These are phyloP conservation scores for Phytophthora pinifolia DNA, from an alignment of 352 stramenopile species.

Conservation along the genomic window DNA sequence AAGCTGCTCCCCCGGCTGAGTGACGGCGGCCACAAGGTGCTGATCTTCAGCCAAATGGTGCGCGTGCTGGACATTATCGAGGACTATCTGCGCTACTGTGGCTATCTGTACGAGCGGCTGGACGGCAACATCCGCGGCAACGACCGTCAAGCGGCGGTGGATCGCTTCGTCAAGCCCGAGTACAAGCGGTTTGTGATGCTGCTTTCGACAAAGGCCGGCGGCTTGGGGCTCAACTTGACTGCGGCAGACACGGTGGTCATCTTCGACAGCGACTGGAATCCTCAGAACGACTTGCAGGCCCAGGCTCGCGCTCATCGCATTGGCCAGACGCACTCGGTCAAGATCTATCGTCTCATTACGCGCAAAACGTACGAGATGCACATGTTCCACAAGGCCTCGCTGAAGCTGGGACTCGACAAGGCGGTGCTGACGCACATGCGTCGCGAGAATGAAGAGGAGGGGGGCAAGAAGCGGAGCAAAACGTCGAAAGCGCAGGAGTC, in stretches of 20 bases:
- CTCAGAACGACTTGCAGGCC: constrained; percentile 96
- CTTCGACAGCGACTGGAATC: constrained; percentile 99
- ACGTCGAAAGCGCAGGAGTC: constrained; percentile 80
- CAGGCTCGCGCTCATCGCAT: constrained; percentile 91
- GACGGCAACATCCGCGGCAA: constrained; percentile 96
- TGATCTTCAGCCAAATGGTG: constrained; percentile 99
- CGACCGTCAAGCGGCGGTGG: constrained; percentile 82
- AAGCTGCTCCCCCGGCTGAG: constrained; percentile 98
- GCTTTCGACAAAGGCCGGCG: constrained; percentile 97
- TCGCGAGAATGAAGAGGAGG: constrained; percentile 82
- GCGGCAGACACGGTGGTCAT: constrained; percentile 97
- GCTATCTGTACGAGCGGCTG: constrained; percentile 96
- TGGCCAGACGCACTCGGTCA: constrained; percentile 89
- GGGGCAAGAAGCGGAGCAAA: constrained; percentile 76
- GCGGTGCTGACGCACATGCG: constrained; percentile 92
- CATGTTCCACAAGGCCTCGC: constrained; percentile 93
- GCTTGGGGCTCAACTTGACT: constrained; percentile 92
- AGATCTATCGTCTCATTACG: constrained; percentile 90
- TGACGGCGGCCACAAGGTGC: constrained; percentile 95
- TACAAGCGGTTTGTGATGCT: constrained; percentile 98
- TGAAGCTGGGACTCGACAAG: constrained; percentile 94
- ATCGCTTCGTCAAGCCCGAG: constrained; percentile 89
- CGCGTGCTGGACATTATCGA: constrained; percentile 99
- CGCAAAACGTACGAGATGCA: constrained; percentile 95
- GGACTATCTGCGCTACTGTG: constrained; percentile 95